Evolutionary conservation across 371 early-diverging fungal species (phyloP).

Genomic region (Syncephalastrum racemosum): DNA sequence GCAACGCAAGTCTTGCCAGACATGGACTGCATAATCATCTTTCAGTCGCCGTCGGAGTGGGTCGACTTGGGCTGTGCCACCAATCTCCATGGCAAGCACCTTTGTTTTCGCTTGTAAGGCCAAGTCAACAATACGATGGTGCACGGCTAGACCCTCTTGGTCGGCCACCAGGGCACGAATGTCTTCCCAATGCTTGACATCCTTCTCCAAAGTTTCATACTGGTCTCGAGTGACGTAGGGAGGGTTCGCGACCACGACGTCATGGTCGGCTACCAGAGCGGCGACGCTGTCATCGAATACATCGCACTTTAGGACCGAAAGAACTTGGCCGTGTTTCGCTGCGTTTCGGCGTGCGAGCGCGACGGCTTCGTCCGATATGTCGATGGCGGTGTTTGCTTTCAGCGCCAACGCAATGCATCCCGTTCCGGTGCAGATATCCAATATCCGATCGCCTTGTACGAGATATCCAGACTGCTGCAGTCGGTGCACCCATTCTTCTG

Average conservation of each 20-base stretch:
- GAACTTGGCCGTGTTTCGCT: neutral
- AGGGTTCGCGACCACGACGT: constrained; percentile 87
- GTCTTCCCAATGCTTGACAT: constrained; percentile 89
- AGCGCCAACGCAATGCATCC: constrained; percentile 87
- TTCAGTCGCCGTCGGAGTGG: constrained; percentile 41
- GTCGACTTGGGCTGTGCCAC: constrained; percentile 67
- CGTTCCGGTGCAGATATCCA: constrained; percentile 87
- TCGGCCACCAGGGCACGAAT: constrained; percentile 77
- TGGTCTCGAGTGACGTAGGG: constrained; percentile 85
- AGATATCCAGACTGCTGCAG: constrained; percentile 48
- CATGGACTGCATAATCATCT: constrained; percentile 29
- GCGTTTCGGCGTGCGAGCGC: constrained; percentile 52
- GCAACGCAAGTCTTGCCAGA: constrained; percentile 77
- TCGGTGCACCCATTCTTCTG: constrained; percentile 84
- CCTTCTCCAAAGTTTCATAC: constrained; percentile 61
- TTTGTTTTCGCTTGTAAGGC: constrained; percentile 12
- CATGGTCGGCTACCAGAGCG: constrained; percentile 11
- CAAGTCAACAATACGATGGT: constrained; percentile 56
- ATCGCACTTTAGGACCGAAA: constrained; percentile 46
- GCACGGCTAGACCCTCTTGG: constrained; percentile 64
- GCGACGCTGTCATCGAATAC: constrained; percentile 22
- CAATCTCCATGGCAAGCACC: constrained; percentile 80
- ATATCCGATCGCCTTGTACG: constrained; percentile 39
- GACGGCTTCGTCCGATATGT: constrained; percentile 48
- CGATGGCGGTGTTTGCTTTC: constrained; percentile 53